Conservation (phyloP, 495 filamentous ascomycete genomes). For the Penicillium parvum region DNA sequence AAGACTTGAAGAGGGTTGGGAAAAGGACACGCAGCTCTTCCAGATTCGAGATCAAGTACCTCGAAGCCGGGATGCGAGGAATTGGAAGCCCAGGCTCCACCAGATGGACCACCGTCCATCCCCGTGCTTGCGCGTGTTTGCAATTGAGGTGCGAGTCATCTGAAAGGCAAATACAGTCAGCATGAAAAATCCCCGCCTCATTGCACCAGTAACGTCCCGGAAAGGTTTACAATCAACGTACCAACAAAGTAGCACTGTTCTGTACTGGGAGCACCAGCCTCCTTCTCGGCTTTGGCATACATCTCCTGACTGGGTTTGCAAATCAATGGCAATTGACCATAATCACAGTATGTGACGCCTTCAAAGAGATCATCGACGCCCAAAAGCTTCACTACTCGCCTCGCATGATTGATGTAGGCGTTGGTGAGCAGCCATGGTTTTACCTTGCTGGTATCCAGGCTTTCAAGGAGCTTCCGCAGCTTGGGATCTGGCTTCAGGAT, state of each 20-base stretch:
- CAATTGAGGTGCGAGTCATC: slow-evolving; percentile 82
- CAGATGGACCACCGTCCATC: slow-evolving; percentile 79
- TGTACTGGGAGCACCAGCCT: slow-evolving; percentile 53
- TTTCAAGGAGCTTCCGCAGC: slow-evolving; percentile 70
- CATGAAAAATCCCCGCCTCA: neutral
- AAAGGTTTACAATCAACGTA: no score
- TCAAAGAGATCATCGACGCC: slow-evolving; percentile 85
- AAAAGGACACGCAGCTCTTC: slow-evolving; percentile 69
- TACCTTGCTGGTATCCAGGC: slow-evolving; percentile 75
- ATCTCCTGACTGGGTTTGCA: slow-evolving; percentile 84
- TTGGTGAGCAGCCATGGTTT: slow-evolving; percentile 94
- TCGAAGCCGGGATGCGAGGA: slow-evolving; percentile 56
- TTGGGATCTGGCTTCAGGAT: slow-evolving; percentile 73
- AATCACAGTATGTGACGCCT: slow-evolving; percentile 91
- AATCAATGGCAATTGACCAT: slow-evolving; percentile 57
- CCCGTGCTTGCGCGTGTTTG: slow-evolving; percentile 62
- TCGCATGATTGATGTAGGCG: slow-evolving; percentile 85
- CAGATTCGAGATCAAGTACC: slow-evolving; percentile 65
- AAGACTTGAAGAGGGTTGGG: slow-evolving; percentile 67
- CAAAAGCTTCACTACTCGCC: slow-evolving; percentile 74
- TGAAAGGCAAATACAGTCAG: slow-evolving; percentile 27
- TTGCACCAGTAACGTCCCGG: neutral
- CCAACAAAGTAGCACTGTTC: slow-evolving; percentile 83
- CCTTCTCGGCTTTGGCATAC: slow-evolving; percentile 71
- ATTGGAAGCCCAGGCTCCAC: slow-evolving; percentile 63